Evolutionary conservation across 768 basidiomycete species (phyloP).

Genomic region (Bullera alba): DNA sequence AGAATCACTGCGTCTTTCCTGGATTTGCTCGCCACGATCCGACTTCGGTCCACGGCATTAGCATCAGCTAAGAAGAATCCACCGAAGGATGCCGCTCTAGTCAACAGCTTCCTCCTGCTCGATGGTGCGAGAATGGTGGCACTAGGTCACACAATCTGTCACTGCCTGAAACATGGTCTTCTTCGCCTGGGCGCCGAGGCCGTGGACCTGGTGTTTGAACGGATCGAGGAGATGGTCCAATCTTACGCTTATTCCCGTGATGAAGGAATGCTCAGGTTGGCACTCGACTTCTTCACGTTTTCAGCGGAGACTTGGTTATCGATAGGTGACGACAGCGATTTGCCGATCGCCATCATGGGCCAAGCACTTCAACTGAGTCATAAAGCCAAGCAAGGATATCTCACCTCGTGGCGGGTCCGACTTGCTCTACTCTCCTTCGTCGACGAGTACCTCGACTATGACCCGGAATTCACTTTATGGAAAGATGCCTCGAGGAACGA

Average conservation of each 20-base stretch:
- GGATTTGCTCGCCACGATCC: conserved; percentile 13
- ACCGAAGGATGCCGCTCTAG: conserved; percentile 26
- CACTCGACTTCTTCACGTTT: conserved; percentile 59
- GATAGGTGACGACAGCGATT: conserved; percentile 27
- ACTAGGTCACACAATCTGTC: conserved; percentile 56
- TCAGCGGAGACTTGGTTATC: conserved; percentile 59
- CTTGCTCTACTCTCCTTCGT: conserved; percentile 57
- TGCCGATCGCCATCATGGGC: conserved; percentile 51
- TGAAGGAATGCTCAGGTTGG: conserved; percentile 54
- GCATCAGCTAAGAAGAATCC: conserved; percentile 2
- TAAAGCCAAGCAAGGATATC: conserved; percentile 48
- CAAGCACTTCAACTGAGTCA: conserved; percentile 51
- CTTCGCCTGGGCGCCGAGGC: conserved; percentile 54
- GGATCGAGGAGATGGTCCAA: conserved; percentile 53
- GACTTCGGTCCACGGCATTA: conserved; percentile 16
- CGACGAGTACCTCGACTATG: conserved; percentile 57
- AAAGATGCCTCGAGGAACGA: conserved; percentile 3
- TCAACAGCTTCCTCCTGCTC: conserved; percentile 44
- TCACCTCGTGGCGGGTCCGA: conserved; percentile 62
- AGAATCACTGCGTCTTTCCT: conserved; percentile 11
- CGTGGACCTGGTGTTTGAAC: conserved; percentile 54
- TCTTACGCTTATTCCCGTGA: conserved; percentile 56
- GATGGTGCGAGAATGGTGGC: conserved; percentile 54
- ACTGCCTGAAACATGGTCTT: conserved; percentile 54
- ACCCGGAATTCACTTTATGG: conserved; percentile 57